A percentile compares a stretch with the other conserved stretches of the same genome.
Evolutionary conservation across 2,329 filamentous ascomycete genomes (phyloP).

Genomic region (Clonostachys sp.): DNA sequence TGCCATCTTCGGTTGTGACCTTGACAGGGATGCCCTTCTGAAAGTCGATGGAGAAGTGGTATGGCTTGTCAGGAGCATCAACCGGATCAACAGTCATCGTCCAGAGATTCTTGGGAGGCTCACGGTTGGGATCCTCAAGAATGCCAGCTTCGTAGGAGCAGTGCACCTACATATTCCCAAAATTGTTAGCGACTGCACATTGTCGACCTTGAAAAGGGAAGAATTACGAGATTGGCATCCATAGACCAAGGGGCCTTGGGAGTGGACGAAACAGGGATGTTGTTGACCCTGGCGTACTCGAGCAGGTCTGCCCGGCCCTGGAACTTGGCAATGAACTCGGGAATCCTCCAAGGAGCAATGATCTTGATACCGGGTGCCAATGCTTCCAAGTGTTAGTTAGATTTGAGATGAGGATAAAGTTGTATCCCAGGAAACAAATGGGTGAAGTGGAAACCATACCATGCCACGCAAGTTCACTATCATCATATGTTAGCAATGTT

Average conservation of each 20-base stretch:
- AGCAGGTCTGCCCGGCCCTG: conserved; percentile 65
- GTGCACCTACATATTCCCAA: no score
- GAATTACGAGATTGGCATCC: conserved; percentile 23
- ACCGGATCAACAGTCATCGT: conserved; percentile 55
- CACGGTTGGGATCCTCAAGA: conserved; percentile 50
- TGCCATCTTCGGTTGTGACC: conserved; percentile 42
- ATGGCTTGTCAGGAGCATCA: conserved; percentile 58
- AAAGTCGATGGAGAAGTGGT: conserved; percentile 62
- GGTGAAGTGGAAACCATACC: no score
- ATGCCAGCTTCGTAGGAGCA: conserved; percentile 22
- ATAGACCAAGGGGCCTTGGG: conserved; percentile 67
- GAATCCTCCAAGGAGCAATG: conserved; percentile 60
- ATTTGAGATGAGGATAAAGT: no score
- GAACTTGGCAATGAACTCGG: no score
- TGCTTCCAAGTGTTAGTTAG: no score
- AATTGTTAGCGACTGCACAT: no score
- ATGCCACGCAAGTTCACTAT: no score
- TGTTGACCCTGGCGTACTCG: conserved; percentile 61
- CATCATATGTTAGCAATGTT: no score
- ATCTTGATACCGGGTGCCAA: conserved; percentile 32
- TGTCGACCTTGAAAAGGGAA: no score
- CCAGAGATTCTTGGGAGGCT: conserved; percentile 69
- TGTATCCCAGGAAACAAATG: no score
- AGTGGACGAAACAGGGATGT: conserved; percentile 68
- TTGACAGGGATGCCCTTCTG: conserved; percentile 64